Percentiles rank a stretch among this genome's conserved stretches.
phyloP scores from a whole-genome alignment of 2,329 filamentous ascomycete genomes.

The Phialophora verrucosa region DNA sequence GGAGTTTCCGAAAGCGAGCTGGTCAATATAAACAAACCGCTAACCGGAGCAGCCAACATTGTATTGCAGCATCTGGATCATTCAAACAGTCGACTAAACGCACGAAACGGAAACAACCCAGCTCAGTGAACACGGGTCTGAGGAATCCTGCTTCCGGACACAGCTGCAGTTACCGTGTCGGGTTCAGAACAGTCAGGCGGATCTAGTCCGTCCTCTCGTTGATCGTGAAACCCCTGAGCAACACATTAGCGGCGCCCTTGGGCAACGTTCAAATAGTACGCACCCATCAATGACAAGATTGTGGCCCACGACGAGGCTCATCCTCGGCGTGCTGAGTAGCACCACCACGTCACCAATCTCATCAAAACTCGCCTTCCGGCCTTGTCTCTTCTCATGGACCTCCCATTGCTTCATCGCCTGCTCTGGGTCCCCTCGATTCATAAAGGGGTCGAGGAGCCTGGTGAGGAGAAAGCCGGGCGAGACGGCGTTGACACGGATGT shows the following conservation, averaged over 20 bases:
- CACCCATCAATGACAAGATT: slow-evolving; percentile 36
- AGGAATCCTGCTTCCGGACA: not conserved
- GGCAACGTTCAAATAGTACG: not conserved
- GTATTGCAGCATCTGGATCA: not conserved
- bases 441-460: slow-evolving; percentile 31
- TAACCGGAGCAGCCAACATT: not conserved
- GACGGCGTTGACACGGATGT: slow-evolving; percentile 23
- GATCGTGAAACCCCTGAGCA: slow-evolving; percentile 31
- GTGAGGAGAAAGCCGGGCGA: slow-evolving; percentile 34
- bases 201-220: slow-evolving; percentile 30
- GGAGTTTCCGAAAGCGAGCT: slow-evolving; percentile 26
- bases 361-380: slow-evolving; percentile 30
- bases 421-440: slow-evolving; percentile 18
- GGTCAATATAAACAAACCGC: slow-evolving; percentile 2
- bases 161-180: not conserved
- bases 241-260: not conserved
- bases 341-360: slow-evolving; percentile 36
- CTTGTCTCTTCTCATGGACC: slow-evolving; percentile 31
- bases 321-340: slow-evolving; percentile 29
- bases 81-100: not conserved
- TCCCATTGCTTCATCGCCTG: slow-evolving; percentile 23
- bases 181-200: not conserved
- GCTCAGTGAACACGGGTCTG: not conserved
- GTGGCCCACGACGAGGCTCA: slow-evolving; percentile 35
- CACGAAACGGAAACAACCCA: not conserved